Evolutionary conservation across 2,329 filamentous ascomycete species (phyloP), one percentile per base, ranked within the genome.

Genomic region (Blastomyces gilchristii): DNA sequence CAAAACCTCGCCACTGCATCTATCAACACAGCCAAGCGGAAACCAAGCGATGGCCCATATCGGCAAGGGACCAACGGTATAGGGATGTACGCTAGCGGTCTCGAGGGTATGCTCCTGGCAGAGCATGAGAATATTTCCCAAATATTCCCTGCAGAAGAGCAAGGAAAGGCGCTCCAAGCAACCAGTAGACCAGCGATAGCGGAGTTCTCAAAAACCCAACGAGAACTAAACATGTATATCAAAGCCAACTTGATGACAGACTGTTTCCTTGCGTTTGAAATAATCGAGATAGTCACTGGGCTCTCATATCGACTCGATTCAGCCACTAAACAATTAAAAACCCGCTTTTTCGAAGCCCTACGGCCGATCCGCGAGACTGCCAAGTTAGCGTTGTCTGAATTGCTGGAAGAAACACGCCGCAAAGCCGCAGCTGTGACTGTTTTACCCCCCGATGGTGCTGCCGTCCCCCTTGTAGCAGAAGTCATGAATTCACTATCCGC

Each of bases 231-330:
- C 74, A 83, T 85, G 59, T 92, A 97, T 71, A 91, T 97, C 75
- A 91, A 92, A 72, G 80, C 83, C 50, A 92, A 97, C 71, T 79
- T 97, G 49, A 84, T 86, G 68, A 96, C 91, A 0, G 94, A 99
- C 74, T 97, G 93, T 75, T 97, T 90, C 73, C 83, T 99, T 58
- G 91, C 91, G 8, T 99, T 96, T 73, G 94, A 99, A 73, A 90
- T 97, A 41, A 90, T 95, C 41, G 93, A 96, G 70, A 90, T 97
- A 65, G 85, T 97, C 57, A 89, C 90, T 0, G 83, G 83, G 14
- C 81, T 96, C 58, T 91, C 91, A 2, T 87, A 87, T 63, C 87
- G 88, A 49, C 79, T 99, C 3, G 93, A 96, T 66, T 83, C 84
- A 4, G 86, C 88, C 65, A 96, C 91, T 0, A 91, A 91, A 1